A percentile compares a stretch with the other conserved stretches of the same genome.
Evolutionary conservation across 176 grass and related monocot genomes (phyloP).

Genomic region (Oryza meyeriana): DNA sequence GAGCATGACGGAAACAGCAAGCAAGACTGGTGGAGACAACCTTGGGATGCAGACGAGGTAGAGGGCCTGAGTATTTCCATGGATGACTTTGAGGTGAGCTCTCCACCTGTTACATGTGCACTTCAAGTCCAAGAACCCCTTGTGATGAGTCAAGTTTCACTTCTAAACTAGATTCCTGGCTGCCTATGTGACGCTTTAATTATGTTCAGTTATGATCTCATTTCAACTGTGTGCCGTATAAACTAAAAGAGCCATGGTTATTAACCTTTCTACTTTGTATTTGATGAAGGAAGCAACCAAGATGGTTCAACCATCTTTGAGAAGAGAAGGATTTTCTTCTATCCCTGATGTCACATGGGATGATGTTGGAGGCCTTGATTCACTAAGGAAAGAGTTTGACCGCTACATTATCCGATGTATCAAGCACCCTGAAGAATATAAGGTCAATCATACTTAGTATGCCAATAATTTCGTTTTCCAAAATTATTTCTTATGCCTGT

Average conservation of each 20-base stretch:
- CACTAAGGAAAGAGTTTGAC: constrained; percentile 76
- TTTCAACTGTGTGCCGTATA: neutral
- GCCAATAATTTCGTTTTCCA: neutral
- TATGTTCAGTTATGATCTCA: neutral
- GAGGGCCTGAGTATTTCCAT: constrained; percentile 73
- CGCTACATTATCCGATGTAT: constrained; percentile 76
- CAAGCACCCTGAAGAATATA: constrained; percentile 79
- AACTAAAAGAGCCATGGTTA: constrained; percentile 1
- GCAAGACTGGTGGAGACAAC: constrained; percentile 85
- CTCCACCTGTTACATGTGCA: constrained; percentile 9
- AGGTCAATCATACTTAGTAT: constrained; percentile 50
- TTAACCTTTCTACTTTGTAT: neutral
- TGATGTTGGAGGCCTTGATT: constrained; percentile 92
- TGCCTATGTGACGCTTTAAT: neutral
- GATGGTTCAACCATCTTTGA: constrained; percentile 93
- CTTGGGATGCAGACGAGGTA: constrained; percentile 67
- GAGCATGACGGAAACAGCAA: constrained; percentile 21
- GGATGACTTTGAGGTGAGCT: constrained; percentile 79
- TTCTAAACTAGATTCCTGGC: neutral
- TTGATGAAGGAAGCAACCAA: constrained; percentile 69
- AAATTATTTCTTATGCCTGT: neutral
- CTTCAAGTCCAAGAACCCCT: neutral
- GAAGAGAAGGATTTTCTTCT: constrained; percentile 99
- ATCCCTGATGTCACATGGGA: constrained; percentile 91
- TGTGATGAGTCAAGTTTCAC: neutral